Conservation (phyloP, 257 asterid genomes). For the Buddleja alternifolia region DNA sequence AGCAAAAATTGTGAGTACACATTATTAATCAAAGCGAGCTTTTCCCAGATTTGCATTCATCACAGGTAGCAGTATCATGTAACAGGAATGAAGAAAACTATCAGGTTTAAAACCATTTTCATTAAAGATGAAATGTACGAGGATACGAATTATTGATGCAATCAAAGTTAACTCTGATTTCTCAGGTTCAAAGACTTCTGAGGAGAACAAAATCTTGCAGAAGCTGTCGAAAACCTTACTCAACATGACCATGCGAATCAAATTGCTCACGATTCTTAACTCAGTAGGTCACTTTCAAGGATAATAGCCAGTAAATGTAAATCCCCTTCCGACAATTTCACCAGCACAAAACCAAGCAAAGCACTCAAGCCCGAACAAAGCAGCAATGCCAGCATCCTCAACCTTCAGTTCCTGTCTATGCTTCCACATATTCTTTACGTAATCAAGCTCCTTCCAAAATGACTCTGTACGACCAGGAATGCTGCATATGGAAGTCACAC, state of each 20-base stretch:
- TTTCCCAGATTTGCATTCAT: slow-evolving; percentile 27
- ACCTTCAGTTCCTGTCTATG: slow-evolving; percentile 43
- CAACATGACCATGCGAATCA: not conserved
- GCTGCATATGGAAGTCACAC: slow-evolving; percentile 22
- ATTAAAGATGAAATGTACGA: not conserved
- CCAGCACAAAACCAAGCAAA: slow-evolving; percentile 51
- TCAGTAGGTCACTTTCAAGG: slow-evolving; percentile 30
- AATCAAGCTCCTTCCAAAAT: slow-evolving; percentile 46
- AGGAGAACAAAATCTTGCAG: slow-evolving; percentile 35
- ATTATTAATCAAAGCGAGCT: not conserved
- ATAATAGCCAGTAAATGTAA: slow-evolving; percentile 45
- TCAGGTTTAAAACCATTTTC: slow-evolving; percentile 29
- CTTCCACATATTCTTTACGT: slow-evolving; percentile 47
- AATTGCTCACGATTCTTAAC: not conserved
- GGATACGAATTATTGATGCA: slow-evolving; percentile 32
- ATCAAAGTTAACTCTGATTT: slow-evolving; percentile 24
- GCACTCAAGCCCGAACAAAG: slow-evolving; percentile 48
- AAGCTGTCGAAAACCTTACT: slow-evolving; percentile 14
- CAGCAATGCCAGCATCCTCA: slow-evolving; percentile 51
- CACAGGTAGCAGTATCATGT: slow-evolving; percentile 23
- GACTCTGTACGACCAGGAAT: slow-evolving; percentile 45
- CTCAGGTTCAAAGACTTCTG: slow-evolving; percentile 35
- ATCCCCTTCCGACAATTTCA: slow-evolving; percentile 50
- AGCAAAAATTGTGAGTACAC: no score
- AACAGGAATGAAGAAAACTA: not conserved